Percentiles rank a stretch among this genome's conserved stretches.
These are phyloP conservation scores for Diaporthe longicolla DNA, from an alignment of 2,329 filamentous ascomycete species.

Conservation along the genomic window DNA sequence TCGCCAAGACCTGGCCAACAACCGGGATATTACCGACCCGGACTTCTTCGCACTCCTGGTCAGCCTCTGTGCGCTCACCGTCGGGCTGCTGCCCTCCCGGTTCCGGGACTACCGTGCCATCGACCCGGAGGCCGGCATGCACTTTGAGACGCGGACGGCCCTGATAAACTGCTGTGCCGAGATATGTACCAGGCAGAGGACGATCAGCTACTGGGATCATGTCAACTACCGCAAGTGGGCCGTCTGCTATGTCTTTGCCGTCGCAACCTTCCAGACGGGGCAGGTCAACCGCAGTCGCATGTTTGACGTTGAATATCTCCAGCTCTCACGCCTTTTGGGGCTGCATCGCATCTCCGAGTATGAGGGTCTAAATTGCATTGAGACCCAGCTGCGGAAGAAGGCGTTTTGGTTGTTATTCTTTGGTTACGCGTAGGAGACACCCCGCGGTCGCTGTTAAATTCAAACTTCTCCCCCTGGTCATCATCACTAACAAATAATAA, in stretches of 20 bases:
- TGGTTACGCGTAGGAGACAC: conserved; percentile 3
- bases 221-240: conserved; percentile 54
- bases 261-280: conserved; percentile 53
- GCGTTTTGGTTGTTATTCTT: conserved; percentile 18
- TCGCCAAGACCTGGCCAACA: conserved; percentile 44
- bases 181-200: conserved; percentile 46
- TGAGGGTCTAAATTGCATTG: conserved; percentile 5
- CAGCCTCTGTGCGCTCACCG: conserved; percentile 46
- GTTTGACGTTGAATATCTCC: conserved; percentile 54
- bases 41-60: conserved; percentile 48
- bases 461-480: neutral
- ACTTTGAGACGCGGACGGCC: conserved; percentile 46
- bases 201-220: conserved; percentile 47
- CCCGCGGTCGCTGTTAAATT: neutral
- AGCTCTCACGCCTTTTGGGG: conserved; percentile 52
- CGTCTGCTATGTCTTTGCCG: conserved; percentile 51
- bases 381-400: conserved; percentile 22
- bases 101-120: conserved; percentile 47
- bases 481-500: neutral
- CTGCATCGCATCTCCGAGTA: conserved; percentile 48
- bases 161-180: conserved; percentile 49
- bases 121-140: conserved; percentile 43
- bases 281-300: conserved; percentile 54
- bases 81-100: conserved; percentile 48
- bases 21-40: conserved; percentile 45